Evolutionary conservation across 805 yeast genomes (phyloP).

Genomic region (Yarrowia hollandica): DNA sequence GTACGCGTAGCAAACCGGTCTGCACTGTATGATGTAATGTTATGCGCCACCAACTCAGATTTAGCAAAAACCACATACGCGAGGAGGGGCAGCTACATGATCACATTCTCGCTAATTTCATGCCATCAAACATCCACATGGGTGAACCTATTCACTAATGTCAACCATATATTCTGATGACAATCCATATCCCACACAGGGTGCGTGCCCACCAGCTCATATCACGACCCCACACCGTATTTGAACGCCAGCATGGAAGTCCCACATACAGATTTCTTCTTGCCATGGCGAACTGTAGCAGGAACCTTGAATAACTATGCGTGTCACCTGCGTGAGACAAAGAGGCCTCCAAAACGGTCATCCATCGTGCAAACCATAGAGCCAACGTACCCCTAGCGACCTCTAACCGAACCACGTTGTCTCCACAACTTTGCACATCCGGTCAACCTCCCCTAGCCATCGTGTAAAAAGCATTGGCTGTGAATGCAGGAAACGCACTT

Average conservation of each 20-base stretch:
- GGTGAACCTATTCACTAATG: no score
- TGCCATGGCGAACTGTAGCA: not conserved
- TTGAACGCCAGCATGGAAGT: no score
- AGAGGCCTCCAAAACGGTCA: not conserved
- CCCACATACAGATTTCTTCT: no score
- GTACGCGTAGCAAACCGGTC: no score
- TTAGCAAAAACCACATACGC: not conserved
- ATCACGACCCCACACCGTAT: no score
- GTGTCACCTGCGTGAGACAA: conserved; percentile 1
- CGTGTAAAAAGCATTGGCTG: conserved; percentile 24
- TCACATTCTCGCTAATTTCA: not conserved
- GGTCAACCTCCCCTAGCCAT: not conserved
- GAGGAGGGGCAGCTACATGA: conserved; percentile 4
- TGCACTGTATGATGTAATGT: not conserved
- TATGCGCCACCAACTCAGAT: conserved; percentile 5
- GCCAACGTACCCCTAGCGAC: not conserved
- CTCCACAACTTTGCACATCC: conserved; percentile 16
- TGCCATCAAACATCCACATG: no score
- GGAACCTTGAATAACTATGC: conserved; percentile 10
- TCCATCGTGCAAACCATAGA: not conserved
- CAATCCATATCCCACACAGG: no score
- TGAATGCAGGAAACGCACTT: conserved; percentile 1
- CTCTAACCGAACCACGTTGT: conserved; percentile 3
- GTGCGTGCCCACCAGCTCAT: no score
- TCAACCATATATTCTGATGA: no score